Evolutionary conservation across 805 yeast genomes (phyloP).

Genomic region (Yarrowia sp.): DNA sequence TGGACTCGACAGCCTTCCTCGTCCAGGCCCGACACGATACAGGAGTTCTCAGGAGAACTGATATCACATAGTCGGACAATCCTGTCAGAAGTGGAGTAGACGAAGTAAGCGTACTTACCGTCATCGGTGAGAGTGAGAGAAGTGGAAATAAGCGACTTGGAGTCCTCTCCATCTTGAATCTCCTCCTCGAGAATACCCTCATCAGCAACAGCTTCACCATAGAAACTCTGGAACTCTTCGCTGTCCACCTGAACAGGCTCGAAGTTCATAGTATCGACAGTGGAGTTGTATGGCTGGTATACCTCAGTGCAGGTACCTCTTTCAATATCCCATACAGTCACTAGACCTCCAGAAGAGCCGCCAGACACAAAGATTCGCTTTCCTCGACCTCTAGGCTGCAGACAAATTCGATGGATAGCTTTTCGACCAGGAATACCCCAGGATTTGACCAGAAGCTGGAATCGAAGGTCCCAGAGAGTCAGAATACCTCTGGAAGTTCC

Average conservation of each 20-base stretch:
- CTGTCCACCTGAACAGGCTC: constrained; percentile 38
- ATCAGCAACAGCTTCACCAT: constrained; percentile 16
- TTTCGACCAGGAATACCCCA: constrained; percentile 63
- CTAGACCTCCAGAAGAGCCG: constrained; percentile 65
- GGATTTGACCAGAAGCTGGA: constrained; percentile 63
- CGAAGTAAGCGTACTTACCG: constrained; percentile 17
- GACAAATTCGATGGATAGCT: constrained; percentile 59
- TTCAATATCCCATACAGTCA: constrained; percentile 79
- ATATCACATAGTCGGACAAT: constrained; percentile 52
- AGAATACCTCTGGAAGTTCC: constrained; percentile 81
- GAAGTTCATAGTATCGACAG: constrained; percentile 38
- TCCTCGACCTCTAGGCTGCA: constrained; percentile 56
- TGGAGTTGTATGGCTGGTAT: constrained; percentile 46
- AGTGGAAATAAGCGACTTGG: constrained; percentile 23
- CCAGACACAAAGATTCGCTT: constrained; percentile 67
- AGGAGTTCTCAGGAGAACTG: constrained; percentile 48
- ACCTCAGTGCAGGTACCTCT: constrained; percentile 62
- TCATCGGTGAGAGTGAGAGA: constrained; percentile 33
- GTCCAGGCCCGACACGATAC: constrained; percentile 49
- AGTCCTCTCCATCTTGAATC: constrained; percentile 23
- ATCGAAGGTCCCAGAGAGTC: constrained; percentile 82
- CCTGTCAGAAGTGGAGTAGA: constrained; percentile 42
- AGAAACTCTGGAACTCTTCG: constrained; percentile 33
- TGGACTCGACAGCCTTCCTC: constrained; percentile 42
- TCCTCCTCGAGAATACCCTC: constrained; percentile 32